These are phyloP conservation scores for Ophiosphaerella narmari DNA, from an alignment of 2,329 filamentous ascomycete species.

Conservation along the genomic window DNA sequence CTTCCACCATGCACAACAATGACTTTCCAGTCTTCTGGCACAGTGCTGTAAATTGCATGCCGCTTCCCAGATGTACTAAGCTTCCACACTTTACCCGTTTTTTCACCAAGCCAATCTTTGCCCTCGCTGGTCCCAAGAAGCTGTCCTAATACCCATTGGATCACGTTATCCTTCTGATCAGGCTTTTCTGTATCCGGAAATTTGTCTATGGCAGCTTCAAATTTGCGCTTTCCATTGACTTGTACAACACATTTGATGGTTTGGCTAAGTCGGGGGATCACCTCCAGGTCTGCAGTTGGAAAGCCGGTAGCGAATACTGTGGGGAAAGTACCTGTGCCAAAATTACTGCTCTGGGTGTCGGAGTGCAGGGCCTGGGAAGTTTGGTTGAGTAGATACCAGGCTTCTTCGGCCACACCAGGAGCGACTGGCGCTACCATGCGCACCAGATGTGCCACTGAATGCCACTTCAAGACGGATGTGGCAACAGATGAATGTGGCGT, in stretches of 20 bases:
- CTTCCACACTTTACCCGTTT: constrained; percentile 39
- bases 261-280: constrained; percentile 57
- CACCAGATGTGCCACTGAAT: constrained; percentile 62
- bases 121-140: constrained; percentile 67
- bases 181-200: constrained; percentile 45
- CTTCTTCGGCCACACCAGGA: constrained; percentile 81
- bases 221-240: constrained; percentile 77
- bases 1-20: constrained; percentile 70
- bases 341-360: neutral
- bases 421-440: constrained; percentile 79
- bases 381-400: constrained; percentile 67
- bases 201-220: constrained; percentile 67
- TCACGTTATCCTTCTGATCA: neutral
- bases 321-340: constrained; percentile 1
- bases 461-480: constrained; percentile 53
- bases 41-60: constrained; percentile 1
- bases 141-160: constrained; percentile 62
- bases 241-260: constrained; percentile 69
- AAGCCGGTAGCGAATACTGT: constrained; percentile 59
- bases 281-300: constrained; percentile 58
- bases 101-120: constrained; percentile 55
- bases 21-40: constrained; percentile 53
- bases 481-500: constrained; percentile 36
- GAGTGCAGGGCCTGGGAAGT: constrained; percentile 4
- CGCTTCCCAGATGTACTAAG: constrained; percentile 9